These are phyloP conservation scores for Cokeromyces recurvatus DNA, from an alignment of 371 early-diverging fungal genomes.

Conservation along the genomic window DNA sequence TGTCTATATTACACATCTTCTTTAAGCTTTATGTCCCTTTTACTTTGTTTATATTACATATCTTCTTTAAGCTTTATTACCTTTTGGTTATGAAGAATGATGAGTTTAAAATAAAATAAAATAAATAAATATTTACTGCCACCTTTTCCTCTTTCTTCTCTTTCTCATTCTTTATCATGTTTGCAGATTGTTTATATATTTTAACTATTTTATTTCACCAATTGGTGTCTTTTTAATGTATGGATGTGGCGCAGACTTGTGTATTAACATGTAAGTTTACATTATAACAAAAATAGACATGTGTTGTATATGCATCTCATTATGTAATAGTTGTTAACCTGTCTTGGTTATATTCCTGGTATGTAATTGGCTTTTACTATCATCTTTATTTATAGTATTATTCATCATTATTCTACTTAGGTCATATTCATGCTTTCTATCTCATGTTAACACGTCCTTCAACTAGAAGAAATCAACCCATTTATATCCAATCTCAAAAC, in stretches of 20 bases:
- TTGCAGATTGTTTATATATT: conserved; percentile 9
- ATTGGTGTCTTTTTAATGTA: conserved; percentile 20
- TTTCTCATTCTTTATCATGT: no score
- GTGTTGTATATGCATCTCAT: not conserved
- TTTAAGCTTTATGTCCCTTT: no score
- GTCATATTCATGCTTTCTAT: conserved; percentile 27
- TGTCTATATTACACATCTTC: no score
- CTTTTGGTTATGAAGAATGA: no score
- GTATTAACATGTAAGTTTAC: conserved; percentile 19
- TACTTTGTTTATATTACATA: no score
- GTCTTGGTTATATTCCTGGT: conserved; percentile 18
- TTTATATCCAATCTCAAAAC: no score
- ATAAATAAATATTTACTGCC: no score
- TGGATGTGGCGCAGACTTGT: conserved; percentile 24
- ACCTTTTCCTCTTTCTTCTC: no score
- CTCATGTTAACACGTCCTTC: conserved; percentile 11
- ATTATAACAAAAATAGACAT: no score
- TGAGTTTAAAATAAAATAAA: no score
- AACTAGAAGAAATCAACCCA: no score
- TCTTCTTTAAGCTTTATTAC: no score
- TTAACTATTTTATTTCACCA: conserved; percentile 19
- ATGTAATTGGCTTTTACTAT: conserved; percentile 1
- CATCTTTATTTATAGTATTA: not conserved
- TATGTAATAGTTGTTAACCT: conserved; percentile 13
- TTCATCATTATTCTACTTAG: not conserved